Base-by-base conservation (phyloP, 352 stramenopile species). In the Phytophthora litchii region DNA sequence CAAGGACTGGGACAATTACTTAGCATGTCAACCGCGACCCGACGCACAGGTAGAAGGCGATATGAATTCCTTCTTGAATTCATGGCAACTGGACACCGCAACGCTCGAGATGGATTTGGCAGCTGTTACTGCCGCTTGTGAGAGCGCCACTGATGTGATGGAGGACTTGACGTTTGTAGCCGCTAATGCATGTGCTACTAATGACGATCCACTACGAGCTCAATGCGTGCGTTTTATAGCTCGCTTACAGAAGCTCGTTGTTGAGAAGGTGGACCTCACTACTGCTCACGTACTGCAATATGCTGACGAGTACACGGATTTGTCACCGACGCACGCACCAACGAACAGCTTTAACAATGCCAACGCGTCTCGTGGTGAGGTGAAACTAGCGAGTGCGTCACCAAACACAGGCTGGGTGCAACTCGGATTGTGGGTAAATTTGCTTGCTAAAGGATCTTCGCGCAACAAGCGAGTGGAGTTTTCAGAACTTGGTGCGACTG, bases 41-140 rank as follows among this genome's bases (percentile, higher is more conserved):
- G 82, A 92, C 31, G 80, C 83, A 3, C 72, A 83, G 35, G 65
- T 86, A 3, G 82, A 94, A 48, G 76, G 77, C 46, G 83, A 94
- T 50, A 86, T 94, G 76, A 91, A 92, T 53, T 87, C 80, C 40
- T 92, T 91, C 57, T 43, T 94, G 13, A 90, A 92, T 60, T 86
- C 80, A 29, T 93, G 80, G 80, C 69, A 83, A 35, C 53, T 89
- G 14, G 83, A 92, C 13, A 73, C 74, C 10, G 68, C 77, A 5
- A 74, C 72, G 0, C 62, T 84, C 17, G 45, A 90, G 3, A 17
- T 75, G 8, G 74, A 84, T 35, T 21, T 72, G 32, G 54, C 61
- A 5, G 42, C 44, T 0, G 71, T 89, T 20, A 73, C 78, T 16
- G 43, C 60, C 12, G 66, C 75, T 3, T 91, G 77, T 17, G 78